Conservation (phyloP, 1,284 basidiomycete genomes). For the Trametes pubescens region DNA sequence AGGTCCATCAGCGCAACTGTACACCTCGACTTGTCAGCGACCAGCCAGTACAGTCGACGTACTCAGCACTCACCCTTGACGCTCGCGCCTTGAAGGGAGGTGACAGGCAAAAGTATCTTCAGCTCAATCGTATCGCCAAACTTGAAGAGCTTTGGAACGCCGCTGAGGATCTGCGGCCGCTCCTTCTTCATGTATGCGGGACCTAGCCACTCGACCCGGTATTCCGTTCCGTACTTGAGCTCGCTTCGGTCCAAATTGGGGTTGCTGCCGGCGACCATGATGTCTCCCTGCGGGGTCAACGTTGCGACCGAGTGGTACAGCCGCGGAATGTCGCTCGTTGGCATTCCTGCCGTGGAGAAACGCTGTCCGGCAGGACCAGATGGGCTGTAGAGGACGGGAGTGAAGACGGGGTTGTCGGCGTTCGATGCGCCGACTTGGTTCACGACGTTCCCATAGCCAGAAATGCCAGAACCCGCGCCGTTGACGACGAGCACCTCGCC, state of each 20-base stretch:
- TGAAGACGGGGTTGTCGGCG: constrained; percentile 79
- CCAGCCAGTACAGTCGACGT: no score
- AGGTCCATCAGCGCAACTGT: constrained; percentile 82
- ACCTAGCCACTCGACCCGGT: constrained; percentile 78
- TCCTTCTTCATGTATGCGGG: constrained; percentile 73
- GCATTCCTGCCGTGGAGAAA: constrained; percentile 70
- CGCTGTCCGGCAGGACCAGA: constrained; percentile 63
- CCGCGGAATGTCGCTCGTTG: constrained; percentile 75
- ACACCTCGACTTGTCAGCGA: background rate
- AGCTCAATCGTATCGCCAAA: constrained; percentile 57
- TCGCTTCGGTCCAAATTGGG: constrained; percentile 83
- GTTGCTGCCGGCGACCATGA: constrained; percentile 86
- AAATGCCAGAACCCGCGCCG: constrained; percentile 77
- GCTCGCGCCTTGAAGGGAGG: constrained; percentile 32
- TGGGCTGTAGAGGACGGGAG: constrained; percentile 81
- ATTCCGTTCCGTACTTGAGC: constrained; percentile 77
- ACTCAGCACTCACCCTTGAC: constrained; percentile 45
- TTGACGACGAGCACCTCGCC: constrained; percentile 82
- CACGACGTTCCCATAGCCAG: constrained; percentile 85
- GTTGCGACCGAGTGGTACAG: constrained; percentile 87
- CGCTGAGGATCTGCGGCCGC: constrained; percentile 58
- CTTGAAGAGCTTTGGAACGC: constrained; percentile 50
- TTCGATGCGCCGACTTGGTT: constrained; percentile 79
- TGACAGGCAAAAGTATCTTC: constrained; percentile 47
- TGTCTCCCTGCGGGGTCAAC: constrained; percentile 69